These are phyloP conservation scores for Russula virescens DNA, from an alignment of 768 basidiomycete species.

Conservation along the genomic window DNA sequence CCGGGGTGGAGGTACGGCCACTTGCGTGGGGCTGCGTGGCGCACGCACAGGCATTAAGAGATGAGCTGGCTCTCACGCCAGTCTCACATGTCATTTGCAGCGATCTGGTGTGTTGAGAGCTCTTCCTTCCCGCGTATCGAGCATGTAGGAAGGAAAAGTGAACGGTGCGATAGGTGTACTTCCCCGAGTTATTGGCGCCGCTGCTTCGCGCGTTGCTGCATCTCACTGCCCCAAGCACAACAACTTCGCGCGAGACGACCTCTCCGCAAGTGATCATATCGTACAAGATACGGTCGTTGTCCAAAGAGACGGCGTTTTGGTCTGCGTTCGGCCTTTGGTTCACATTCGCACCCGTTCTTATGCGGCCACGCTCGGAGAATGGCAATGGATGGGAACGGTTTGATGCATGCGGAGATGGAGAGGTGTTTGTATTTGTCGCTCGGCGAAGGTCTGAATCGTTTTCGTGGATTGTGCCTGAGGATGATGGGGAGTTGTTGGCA, in stretches of 20 bases:
- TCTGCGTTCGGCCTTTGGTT: constrained; percentile 77
- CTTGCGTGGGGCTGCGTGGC: constrained; percentile 63
- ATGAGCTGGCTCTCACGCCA: constrained; percentile 32
- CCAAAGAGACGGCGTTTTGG: constrained; percentile 76
- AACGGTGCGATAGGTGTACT: constrained; percentile 58
- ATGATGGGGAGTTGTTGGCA: constrained; percentile 49
- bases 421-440: constrained; percentile 57
- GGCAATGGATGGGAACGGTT: constrained; percentile 25
- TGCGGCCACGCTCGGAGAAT: constrained; percentile 19
- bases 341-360: constrained; percentile 50
- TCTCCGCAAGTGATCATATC: constrained; percentile 51
- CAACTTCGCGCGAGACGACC: neutral
- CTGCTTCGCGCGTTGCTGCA: constrained; percentile 70
- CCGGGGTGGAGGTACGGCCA: constrained; percentile 43
- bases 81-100: constrained; percentile 75
- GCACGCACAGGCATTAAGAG: constrained; percentile 39
- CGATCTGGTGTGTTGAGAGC: constrained; percentile 57
- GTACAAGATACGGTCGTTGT: constrained; percentile 68
- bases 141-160: neutral
- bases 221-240: constrained; percentile 42
- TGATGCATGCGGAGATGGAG: constrained; percentile 24
- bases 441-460: constrained; percentile 51
- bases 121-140: neutral
- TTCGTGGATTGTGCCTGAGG: constrained; percentile 46
- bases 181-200: constrained; percentile 73